Percentiles rank a stretch among this genome's conserved stretches.
Evolutionary conservation across 139 green algal species (phyloP).

Genomic region (Tetradesmus obliquus): DNA sequence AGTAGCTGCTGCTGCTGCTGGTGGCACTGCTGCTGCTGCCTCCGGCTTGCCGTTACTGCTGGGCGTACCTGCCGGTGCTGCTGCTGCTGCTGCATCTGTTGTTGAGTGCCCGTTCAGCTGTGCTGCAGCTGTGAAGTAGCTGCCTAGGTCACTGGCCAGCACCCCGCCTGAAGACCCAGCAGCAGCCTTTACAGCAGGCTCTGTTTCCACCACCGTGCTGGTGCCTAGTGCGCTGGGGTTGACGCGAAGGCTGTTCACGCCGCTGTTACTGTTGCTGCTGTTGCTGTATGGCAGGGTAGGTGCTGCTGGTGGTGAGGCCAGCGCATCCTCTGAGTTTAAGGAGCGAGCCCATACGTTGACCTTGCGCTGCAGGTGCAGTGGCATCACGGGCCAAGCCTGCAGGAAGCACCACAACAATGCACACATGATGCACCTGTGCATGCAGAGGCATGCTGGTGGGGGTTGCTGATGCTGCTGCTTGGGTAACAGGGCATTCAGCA

Average conservation of each 20-base stretch:
- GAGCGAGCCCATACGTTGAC: neutral
- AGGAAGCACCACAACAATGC: neutral
- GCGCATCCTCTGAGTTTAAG: conserved; percentile 27
- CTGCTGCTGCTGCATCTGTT: neutral
- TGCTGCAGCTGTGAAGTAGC: neutral
- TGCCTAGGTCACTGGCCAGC: neutral
- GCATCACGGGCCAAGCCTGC: conserved; percentile 29
- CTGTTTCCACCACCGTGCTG: neutral
- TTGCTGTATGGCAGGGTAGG: neutral
- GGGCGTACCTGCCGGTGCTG: neutral
- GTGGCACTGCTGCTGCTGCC: neutral
- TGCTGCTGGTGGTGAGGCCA: neutral
- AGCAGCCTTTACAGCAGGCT: neutral
- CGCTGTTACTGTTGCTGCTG: neutral
- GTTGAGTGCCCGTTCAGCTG: neutral
- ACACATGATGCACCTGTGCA: neutral
- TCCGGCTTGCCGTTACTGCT: neutral
- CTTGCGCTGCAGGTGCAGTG: conserved; percentile 39
- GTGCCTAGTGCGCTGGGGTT: neutral
- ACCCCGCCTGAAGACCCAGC: neutral
- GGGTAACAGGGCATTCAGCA: neutral
- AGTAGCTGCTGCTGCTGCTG: conserved; percentile 14
- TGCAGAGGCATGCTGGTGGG: neutral
- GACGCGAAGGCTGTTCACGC: neutral
- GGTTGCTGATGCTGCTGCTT: neutral